These are phyloP conservation scores for Stylosanthes scabra DNA, from an alignment of 331 rosid species.

Conservation along the genomic window DNA sequence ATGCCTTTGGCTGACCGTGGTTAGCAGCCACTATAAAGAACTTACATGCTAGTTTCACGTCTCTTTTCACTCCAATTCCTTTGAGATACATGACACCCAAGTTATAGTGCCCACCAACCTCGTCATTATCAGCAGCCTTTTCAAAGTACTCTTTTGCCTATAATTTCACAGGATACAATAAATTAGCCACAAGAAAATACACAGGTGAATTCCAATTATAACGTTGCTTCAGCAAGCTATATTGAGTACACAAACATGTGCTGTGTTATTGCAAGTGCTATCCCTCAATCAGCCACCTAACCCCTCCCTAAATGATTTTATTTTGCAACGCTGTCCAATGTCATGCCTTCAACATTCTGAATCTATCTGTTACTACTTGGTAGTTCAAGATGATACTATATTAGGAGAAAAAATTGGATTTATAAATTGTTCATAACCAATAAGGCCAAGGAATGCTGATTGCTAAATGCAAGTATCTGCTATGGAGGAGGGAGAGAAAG, in stretches of 20 bases:
- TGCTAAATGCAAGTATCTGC: not conserved
- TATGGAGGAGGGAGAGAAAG: not conserved
- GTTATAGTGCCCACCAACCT: conserved; percentile 93
- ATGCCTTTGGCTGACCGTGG: conserved; percentile 96
- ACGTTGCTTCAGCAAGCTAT: not conserved
- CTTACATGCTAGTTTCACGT: conserved; percentile 76
- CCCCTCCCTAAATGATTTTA: conserved; percentile 1
- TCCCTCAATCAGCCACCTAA: conserved; percentile 2
- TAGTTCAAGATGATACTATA: not conserved
- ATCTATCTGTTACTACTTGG: not conserved
- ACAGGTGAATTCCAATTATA: not conserved
- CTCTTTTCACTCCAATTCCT: conserved; percentile 95
- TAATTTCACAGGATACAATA: conserved; percentile 13
- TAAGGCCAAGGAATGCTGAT: conserved; percentile 3
- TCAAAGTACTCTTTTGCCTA: conserved; percentile 98
- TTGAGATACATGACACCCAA: conserved; percentile 94
- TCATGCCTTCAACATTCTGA: not conserved
- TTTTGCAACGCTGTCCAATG: not conserved
- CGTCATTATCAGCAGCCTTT: conserved; percentile 77
- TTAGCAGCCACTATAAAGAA: conserved; percentile 81
- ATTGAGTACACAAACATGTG: not conserved
- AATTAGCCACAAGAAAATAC: conserved; percentile 26
- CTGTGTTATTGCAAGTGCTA: not conserved
- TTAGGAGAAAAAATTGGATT: not conserved
- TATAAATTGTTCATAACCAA: not conserved